Evolutionary conservation across 176 grass and related monocot species (phyloP).

Genomic region (Avena insularis): DNA sequence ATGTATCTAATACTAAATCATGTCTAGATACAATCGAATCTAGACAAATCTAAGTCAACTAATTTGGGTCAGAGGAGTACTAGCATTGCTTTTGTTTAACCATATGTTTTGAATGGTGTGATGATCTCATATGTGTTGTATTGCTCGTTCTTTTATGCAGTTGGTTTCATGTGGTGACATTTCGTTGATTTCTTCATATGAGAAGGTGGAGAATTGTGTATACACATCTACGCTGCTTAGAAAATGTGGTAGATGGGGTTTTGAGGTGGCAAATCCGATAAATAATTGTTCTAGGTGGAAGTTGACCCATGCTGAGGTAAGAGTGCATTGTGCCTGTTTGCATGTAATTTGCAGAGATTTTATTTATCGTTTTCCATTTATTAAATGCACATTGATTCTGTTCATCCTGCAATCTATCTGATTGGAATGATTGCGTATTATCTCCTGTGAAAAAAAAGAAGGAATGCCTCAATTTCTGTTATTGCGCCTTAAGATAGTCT

Average conservation of each 20-base stretch:
- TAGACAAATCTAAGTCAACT: too few relatives aligned
- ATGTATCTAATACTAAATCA: too few relatives aligned
- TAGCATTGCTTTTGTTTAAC: background rate
- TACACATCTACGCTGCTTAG: slow-evolving; percentile 90
- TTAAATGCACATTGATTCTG: background rate
- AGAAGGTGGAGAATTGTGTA: slow-evolving; percentile 93
- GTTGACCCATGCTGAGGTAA: slow-evolving; percentile 84
- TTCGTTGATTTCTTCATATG: slow-evolving; percentile 88
- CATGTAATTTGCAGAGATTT: slow-evolving; percentile 11
- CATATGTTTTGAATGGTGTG: background rate
- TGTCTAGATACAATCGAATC: too few relatives aligned
- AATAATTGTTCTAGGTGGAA: slow-evolving; percentile 64
- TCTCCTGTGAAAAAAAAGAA: background rate
- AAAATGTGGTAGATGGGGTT: slow-evolving; percentile 63
- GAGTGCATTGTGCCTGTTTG: background rate
- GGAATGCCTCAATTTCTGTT: background rate
- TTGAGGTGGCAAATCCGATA: slow-evolving; percentile 50
- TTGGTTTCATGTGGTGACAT: slow-evolving; percentile 86
- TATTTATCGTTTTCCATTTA: background rate
- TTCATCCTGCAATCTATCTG: slow-evolving; percentile 24
- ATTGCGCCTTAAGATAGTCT: slow-evolving; percentile 3
- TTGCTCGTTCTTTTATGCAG: slow-evolving; percentile 48
- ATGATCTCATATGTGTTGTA: background rate
- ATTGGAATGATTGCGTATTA: background rate
- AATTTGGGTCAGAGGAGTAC: background rate